phyloP scores from a whole-genome alignment of 768 basidiomycete genomes.

The Pulveroboletus sp. region DNA sequence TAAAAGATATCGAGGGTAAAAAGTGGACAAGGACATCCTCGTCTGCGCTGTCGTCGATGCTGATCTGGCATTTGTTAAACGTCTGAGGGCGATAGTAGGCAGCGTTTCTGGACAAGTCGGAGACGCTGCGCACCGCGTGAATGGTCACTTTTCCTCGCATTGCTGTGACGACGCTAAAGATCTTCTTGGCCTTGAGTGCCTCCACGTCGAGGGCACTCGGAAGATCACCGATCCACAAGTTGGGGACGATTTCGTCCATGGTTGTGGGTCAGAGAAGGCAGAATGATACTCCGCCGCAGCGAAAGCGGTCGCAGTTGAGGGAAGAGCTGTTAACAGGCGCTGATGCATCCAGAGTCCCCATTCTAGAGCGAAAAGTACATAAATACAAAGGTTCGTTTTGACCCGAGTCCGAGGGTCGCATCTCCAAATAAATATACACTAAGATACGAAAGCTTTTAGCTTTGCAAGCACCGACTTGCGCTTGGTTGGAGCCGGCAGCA shows the following conservation, averaged over 20 bases:
- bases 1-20: constrained; percentile 78
- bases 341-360: too few relatives aligned
- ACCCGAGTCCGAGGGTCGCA: too few relatives aligned
- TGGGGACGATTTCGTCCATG: constrained; percentile 79
- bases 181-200: constrained; percentile 63
- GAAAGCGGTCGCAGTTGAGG: not conserved
- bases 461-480: constrained; percentile 17
- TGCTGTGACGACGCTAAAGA: constrained; percentile 70
- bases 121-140: constrained; percentile 47
- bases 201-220: constrained; percentile 63
- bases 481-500: not conserved
- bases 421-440: too few relatives aligned
- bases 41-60: constrained; percentile 71
- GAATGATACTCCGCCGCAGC: not conserved
- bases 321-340: not conserved
- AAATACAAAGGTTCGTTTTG: too few relatives aligned
- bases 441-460: constrained; percentile 7
- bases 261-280: not conserved
- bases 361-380: not conserved
- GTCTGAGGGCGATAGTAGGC: constrained; percentile 44
- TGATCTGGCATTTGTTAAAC: constrained; percentile 76
- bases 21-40: constrained; percentile 80
- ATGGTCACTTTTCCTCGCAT: constrained; percentile 70
- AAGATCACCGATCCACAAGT: constrained; percentile 85
- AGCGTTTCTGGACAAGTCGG: not conserved